Evolutionary conservation across 148 eudicot species (phyloP).

Genomic region (Agrostemma githago): DNA sequence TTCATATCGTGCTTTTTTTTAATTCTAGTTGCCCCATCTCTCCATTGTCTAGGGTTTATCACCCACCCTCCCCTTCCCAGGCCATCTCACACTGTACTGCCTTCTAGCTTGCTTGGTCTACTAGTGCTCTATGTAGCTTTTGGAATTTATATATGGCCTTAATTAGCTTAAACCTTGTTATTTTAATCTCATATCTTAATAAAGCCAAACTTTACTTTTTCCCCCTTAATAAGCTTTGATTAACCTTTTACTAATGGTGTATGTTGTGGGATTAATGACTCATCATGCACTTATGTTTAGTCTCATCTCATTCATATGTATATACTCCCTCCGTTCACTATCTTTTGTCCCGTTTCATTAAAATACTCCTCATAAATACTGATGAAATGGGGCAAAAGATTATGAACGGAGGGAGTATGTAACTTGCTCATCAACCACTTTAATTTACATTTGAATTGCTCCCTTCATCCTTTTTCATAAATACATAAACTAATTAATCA

Average conservation of each 20-base stretch:
- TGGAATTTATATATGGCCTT: neutral
- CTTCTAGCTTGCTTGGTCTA: neutral
- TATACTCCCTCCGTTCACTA: no score
- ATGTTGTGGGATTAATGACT: neutral
- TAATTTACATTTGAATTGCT: neutral
- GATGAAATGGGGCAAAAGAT: no score
- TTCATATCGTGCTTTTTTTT: neutral
- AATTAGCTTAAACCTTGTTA: neutral
- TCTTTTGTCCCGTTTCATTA: no score
- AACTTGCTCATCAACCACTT: neutral
- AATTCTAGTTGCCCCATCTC: neutral
- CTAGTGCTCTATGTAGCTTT: constrained; percentile 11
- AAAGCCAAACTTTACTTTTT: constrained; percentile 21
- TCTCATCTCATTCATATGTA: neutral
- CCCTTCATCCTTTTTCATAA: no score
- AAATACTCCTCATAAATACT: no score
- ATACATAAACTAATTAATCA: no score
- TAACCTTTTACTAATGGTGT: constrained; percentile 1
- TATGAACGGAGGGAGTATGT: no score
- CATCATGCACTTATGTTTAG: constrained; percentile 20
- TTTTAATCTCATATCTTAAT: constrained; percentile 10
- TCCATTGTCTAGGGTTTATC: constrained; percentile 37
- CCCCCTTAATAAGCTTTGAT: neutral
- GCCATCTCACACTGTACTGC: neutral
- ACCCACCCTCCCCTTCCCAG: constrained; percentile 7